These are phyloP conservation scores for Singerocomus rubriflavus DNA, from an alignment of 1,284 basidiomycete genomes.

Conservation along the genomic window DNA sequence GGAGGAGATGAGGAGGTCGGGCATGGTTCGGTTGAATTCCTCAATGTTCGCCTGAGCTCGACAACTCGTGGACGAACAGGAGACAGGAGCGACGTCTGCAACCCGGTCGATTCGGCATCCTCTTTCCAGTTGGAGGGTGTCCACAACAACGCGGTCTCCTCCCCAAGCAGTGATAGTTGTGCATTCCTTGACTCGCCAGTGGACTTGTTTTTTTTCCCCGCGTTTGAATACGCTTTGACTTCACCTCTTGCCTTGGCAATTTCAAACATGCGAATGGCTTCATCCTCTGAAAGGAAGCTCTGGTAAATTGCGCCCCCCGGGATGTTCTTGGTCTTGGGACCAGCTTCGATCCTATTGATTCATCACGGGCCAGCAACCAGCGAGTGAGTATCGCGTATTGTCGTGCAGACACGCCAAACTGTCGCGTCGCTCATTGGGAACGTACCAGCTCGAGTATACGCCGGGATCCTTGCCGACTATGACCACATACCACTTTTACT, in stretches of 20 bases:
- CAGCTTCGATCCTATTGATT: conserved; percentile 43
- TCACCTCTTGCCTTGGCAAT: conserved; percentile 29
- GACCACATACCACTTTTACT: conserved; percentile 44
- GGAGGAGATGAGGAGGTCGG: conserved; percentile 25
- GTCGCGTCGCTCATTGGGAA: conserved; percentile 14
- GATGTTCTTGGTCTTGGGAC: conserved; percentile 39
- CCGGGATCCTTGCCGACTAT: conserved; percentile 43
- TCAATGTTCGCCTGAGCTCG: conserved; percentile 10
- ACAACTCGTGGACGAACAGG: conserved; percentile 4
- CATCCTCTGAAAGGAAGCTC: conserved; percentile 40
- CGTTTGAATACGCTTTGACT: conserved; percentile 16
- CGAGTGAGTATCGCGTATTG: conserved; percentile 2
- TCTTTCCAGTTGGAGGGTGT: conserved; percentile 8
- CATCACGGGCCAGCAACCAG: background rate
- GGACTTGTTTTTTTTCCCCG: background rate
- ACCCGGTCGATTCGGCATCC: background rate
- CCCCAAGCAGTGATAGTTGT: conserved; percentile 13
- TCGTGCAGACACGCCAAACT: conserved; percentile 9
- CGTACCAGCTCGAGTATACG: conserved; percentile 47
- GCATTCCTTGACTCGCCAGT: conserved; percentile 3
- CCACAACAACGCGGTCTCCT: conserved; percentile 15
- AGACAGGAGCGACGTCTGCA: conserved; percentile 1
- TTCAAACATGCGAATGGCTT: conserved; percentile 42
- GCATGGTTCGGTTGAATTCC: conserved; percentile 8
- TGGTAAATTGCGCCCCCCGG: conserved; percentile 41